phyloP scores from a whole-genome alignment of 345 rosid species.

The Noccaea bulbosa region DNA sequence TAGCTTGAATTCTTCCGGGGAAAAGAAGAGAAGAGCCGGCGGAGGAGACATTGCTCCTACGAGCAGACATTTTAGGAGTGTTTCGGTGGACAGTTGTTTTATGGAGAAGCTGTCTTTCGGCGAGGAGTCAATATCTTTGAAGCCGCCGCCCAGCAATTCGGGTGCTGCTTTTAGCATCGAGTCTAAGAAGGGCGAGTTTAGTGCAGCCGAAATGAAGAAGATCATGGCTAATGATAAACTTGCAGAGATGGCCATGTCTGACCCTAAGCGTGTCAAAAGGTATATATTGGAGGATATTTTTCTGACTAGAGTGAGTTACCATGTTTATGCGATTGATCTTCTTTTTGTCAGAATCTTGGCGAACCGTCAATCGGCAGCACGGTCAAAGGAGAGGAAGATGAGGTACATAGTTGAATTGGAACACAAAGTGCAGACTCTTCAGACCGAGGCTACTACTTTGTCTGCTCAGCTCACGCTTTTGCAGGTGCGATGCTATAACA shows the following conservation, averaged over 20 bases:
- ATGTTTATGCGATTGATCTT: conserved; percentile 13
- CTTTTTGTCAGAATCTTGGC: conserved; percentile 71
- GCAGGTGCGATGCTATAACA: conserved; percentile 57
- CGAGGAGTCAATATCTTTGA: conserved; percentile 62
- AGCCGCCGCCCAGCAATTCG: conserved; percentile 78
- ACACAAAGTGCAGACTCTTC: conserved; percentile 96
- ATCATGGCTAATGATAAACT: conserved; percentile 95
- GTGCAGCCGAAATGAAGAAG: conserved; percentile 80
- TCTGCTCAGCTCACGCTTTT: conserved; percentile 93
- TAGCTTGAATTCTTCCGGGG: conserved; percentile 48
- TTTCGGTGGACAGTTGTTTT: conserved; percentile 88
- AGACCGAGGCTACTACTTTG: conserved; percentile 94
- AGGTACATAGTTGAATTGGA: conserved; percentile 89
- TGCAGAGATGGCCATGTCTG: conserved; percentile 85
- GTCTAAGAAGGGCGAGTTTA: conserved; percentile 90
- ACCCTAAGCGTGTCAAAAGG: conserved; percentile 96
- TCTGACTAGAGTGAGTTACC: neutral
- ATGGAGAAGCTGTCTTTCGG: conserved; percentile 78
- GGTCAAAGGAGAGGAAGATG: conserved; percentile 97
- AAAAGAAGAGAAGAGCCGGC: conserved; percentile 73
- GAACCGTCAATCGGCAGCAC: conserved; percentile 93
- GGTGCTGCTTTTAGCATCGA: conserved; percentile 73
- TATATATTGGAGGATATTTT: neutral
- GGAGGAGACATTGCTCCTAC: conserved; percentile 79
- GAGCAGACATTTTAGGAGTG: conserved; percentile 80